Evolutionary conservation across 805 yeast species (phyloP), one percentile per base, ranked within the genome.

Genomic region (Ogataea kodamae): DNA sequence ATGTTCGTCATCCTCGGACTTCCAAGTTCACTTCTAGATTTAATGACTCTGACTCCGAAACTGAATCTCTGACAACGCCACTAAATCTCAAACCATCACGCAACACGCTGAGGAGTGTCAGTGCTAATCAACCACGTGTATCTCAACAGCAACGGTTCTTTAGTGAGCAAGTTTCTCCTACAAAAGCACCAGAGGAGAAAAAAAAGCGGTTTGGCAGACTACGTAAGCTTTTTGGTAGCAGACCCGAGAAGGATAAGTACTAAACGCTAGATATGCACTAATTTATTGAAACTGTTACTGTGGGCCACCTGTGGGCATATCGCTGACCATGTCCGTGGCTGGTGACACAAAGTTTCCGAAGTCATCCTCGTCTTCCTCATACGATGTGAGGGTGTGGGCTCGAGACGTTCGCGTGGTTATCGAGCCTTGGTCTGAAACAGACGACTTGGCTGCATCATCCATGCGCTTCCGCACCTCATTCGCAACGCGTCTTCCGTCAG

Each of bases 401-500:
- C 55, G 37, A 13, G 50, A 34, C 16, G 25, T 26, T 30, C 50
- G 39, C 5, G 49, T 43, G 7, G 29, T 32, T 6, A 43, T 24
- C 4, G 52, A 47, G n/a, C 41, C 39, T 18, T 40, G 44, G 7
- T 49, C 51, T 3, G 52, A 42, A 11, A 23, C 22, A 11, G 37
- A 29, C 18, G 24, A 33, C 25, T 42, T 52, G 3, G 82, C 74
- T 7, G 74, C 78, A 10, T 81, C 76, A 55, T 88, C 96, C 72
- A 87, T 88, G 44, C 95, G 78, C 46, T 82, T 79, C 45, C 90
- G 78, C 3, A 92, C 94, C 52, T 87, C 89, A 33, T 74, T 78
- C 1, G 97, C 97, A 9, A 90, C 95, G 37, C 90, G 76, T 54
- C 86, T 71, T 5, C 97, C 97, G 61, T 92, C 97, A 1, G 94